Evolutionary conservation across 257 asterid species (phyloP).

Genomic region (Capsicum baccatum): DNA sequence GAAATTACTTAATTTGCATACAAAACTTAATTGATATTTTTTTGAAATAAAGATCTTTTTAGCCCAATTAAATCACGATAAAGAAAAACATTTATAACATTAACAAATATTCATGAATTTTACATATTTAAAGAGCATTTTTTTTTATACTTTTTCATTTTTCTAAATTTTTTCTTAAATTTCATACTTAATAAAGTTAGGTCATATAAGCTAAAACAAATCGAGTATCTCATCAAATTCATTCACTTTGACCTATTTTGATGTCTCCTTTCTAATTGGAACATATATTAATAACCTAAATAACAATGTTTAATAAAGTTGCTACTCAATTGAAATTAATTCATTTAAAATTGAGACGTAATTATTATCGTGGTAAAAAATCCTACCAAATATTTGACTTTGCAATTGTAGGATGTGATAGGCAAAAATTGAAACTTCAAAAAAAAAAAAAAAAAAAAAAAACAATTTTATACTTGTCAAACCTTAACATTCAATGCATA

Average conservation of each 20-base stretch:
- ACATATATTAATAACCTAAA: rapidly evolving
- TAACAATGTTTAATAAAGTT: background rate
- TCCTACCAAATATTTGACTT: background rate
- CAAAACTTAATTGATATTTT: no score
- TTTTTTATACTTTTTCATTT: no score
- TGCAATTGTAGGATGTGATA: no score
- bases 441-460: background rate
- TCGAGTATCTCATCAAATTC: rapidly evolving
- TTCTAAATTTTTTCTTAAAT: no score
- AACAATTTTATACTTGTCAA: background rate
- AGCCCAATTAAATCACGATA: no score
- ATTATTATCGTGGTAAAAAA: background rate
- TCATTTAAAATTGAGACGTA: background rate
- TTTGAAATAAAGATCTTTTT: no score
- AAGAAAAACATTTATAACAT: no score
- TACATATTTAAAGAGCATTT: no score
- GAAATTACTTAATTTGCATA: background rate
- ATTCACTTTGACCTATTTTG: background rate
- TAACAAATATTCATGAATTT: no score
- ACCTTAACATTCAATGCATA: background rate
- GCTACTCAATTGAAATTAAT: background rate
- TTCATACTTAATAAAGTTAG: no score
- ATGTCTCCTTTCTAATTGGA: background rate
- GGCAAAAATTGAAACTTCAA: background rate
- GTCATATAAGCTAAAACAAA: background rate